These are phyloP conservation scores for Lentinus tigrinus DNA, from an alignment of 768 basidiomycete genomes.

Conservation along the genomic window DNA sequence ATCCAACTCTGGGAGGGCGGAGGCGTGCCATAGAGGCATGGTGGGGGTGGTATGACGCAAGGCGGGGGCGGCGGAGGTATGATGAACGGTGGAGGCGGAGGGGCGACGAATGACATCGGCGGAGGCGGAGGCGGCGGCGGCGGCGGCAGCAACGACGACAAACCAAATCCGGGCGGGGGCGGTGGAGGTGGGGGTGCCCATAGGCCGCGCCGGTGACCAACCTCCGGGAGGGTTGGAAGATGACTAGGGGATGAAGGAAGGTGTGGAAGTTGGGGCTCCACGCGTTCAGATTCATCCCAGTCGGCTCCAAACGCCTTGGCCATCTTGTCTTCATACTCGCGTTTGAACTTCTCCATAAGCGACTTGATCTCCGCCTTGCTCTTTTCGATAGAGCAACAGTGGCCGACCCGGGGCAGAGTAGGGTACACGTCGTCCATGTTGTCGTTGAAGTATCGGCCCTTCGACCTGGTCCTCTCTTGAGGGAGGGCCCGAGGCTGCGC, in stretches of 20 bases:
- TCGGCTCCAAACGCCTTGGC: conserved; percentile 19
- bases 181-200: background rate
- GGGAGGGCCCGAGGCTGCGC: background rate
- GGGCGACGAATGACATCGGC: conserved; percentile 1
- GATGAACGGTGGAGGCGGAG: conserved; percentile 2
- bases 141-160: background rate
- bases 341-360: conserved; percentile 17
- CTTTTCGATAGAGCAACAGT: conserved; percentile 18
- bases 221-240: background rate
- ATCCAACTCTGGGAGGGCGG: background rate
- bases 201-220: background rate
- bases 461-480: background rate
- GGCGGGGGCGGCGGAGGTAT: background rate
- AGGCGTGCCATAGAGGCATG: background rate
- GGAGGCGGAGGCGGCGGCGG: background rate
- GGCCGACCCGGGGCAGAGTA: background rate
- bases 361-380: conserved; percentile 20
- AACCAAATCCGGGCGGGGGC: background rate
- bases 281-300: conserved; percentile 5
- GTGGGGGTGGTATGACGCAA: background rate
- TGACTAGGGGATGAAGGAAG: conserved; percentile 6
- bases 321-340: conserved; percentile 20
- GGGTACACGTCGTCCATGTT: background rate
- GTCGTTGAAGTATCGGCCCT: background rate
- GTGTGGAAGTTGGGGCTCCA: background rate